Evolutionary conservation across 345 rosid genomes (phyloP).

Genomic region (Populus nigra): DNA sequence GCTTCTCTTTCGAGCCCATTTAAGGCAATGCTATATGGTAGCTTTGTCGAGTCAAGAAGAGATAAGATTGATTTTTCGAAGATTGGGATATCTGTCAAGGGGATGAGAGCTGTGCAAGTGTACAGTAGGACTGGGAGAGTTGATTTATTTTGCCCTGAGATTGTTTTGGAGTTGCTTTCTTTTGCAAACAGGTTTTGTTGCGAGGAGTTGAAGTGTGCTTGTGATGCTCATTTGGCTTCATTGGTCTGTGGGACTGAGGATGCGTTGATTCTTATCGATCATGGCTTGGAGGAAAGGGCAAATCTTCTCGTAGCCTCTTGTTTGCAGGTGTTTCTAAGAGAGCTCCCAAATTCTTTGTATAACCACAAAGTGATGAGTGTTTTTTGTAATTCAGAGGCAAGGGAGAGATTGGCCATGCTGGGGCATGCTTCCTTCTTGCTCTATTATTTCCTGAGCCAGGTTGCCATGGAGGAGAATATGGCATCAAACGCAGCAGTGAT

Average conservation of each 20-base stretch:
- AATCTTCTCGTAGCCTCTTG: conserved; percentile 77
- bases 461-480: conserved; percentile 64
- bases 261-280: conserved; percentile 65
- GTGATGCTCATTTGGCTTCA: conserved; percentile 76
- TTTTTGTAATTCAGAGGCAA: conserved; percentile 57
- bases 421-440: conserved; percentile 71
- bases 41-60: conserved; percentile 59
- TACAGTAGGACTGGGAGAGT: conserved; percentile 67
- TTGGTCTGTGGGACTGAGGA: conserved; percentile 48
- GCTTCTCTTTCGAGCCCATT: conserved; percentile 76
- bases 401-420: conserved; percentile 50
- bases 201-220: conserved; percentile 71
- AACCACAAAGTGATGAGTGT: conserved; percentile 50
- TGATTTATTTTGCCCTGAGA: conserved; percentile 50
- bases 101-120: conserved; percentile 69
- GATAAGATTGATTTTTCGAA: conserved; percentile 58
- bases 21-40: conserved; percentile 76
- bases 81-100: conserved; percentile 58
- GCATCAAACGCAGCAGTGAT: conserved; percentile 40
- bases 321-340: conserved; percentile 73
- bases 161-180: conserved; percentile 67
- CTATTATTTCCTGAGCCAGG: conserved; percentile 82
- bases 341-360: conserved; percentile 59
- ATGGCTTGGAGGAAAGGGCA: conserved; percentile 70
- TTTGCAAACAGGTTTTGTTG: conserved; percentile 87